Evolutionary conservation across 2,329 filamentous ascomycete species (phyloP).

Genomic region (Claviceps pazoutovae): DNA sequence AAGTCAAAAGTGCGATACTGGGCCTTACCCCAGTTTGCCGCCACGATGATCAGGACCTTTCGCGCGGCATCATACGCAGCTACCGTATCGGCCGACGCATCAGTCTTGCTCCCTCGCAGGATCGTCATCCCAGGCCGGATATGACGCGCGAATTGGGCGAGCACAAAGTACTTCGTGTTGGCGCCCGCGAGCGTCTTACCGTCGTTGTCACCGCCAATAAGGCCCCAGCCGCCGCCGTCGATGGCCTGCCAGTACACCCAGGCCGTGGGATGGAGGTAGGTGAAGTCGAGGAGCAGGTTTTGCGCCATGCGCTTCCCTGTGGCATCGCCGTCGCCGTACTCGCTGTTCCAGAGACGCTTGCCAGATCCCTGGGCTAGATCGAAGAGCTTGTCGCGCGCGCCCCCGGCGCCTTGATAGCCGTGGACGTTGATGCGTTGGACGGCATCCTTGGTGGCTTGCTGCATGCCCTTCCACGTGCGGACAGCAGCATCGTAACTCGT

Average conservation of each 20-base stretch:
- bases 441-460: conserved; percentile 12
- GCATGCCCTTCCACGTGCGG: conserved; percentile 19
- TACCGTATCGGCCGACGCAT: conserved; percentile 22
- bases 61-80: conserved; percentile 23
- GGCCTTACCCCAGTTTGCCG: conserved; percentile 23
- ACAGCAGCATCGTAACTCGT: conserved; percentile 24
- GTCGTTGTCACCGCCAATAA: conserved; percentile 26
- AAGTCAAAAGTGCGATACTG: conserved; percentile 27
- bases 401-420: conserved; percentile 24
- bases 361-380: conserved; percentile 12
- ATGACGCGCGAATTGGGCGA: conserved; percentile 29
- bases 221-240: conserved; percentile 26
- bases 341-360: conserved; percentile 26
- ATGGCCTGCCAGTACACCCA: conserved; percentile 32
- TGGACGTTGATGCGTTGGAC: conserved; percentile 29
- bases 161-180: conserved; percentile 25
- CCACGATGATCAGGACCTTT: conserved; percentile 24
- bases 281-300: conserved; percentile 26
- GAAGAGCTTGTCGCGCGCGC: conserved; percentile 21
- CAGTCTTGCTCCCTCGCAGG: conserved; percentile 19
- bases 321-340: conserved; percentile 28
- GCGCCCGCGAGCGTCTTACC: conserved; percentile 15
- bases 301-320: conserved; percentile 20
- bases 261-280: conserved; percentile 24
- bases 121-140: conserved; percentile 27